phyloP scores from a whole-genome alignment of 2,329 filamentous ascomycete species.

The Fonsecaea monophora region DNA sequence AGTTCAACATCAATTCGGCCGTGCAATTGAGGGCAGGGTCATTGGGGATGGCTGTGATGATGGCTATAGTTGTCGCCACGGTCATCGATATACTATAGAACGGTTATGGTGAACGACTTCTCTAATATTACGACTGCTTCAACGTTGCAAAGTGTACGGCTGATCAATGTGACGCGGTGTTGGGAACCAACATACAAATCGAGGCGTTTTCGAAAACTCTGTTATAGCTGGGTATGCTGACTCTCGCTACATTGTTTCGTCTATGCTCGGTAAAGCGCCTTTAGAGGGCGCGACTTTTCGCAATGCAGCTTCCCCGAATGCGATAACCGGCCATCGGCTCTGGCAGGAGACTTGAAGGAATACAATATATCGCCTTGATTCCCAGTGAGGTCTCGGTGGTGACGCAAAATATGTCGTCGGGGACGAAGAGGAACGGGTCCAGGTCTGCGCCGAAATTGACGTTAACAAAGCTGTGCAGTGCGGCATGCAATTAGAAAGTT shows the following conservation, averaged over 20 bases:
- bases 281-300: background rate
- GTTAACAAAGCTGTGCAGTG: background rate
- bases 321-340: background rate
- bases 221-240: background rate
- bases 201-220: background rate
- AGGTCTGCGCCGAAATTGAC: background rate
- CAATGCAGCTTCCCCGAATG: background rate
- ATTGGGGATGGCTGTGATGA: slow-evolving; percentile 20
- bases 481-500: background rate
- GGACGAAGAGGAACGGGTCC: no score
- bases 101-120: background rate
- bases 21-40: slow-evolving; percentile 15
- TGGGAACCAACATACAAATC: background rate
- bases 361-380: no score
- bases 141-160: background rate
- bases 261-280: background rate
- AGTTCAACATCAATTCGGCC: slow-evolving; percentile 29
- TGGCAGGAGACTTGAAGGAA: background rate
- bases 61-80: slow-evolving; percentile 16
- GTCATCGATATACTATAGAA: slow-evolving; percentile 20
- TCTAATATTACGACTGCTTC: background rate
- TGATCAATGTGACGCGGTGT: background rate
- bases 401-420: no score
- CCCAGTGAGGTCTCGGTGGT: no score
- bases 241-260: background rate